Conservation (phyloP, 805 yeast species). For the Spathaspora gorwiae region DNA sequence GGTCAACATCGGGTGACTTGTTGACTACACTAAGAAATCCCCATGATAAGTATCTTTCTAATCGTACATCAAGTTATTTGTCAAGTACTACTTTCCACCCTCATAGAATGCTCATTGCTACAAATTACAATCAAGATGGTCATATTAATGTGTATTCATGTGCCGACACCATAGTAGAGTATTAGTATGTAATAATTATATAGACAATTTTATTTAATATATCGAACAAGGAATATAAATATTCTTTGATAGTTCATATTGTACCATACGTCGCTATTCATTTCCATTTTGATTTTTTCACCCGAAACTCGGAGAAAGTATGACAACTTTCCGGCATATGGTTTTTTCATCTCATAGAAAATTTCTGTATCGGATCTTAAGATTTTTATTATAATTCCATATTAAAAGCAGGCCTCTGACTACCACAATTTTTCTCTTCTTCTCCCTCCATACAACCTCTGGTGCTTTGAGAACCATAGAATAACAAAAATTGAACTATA, state of each 20-base stretch:
- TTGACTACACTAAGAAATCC: slow-evolving; percentile 58
- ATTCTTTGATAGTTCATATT: too few relatives aligned
- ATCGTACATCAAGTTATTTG: slow-evolving; percentile 49
- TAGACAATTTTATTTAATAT: neutral
- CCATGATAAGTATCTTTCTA: slow-evolving; percentile 38
- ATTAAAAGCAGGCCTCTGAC: too few relatives aligned
- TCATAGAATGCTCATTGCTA: slow-evolving; percentile 89
- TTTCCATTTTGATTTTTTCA: neutral
- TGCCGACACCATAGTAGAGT: slow-evolving; percentile 34
- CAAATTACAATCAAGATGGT: slow-evolving; percentile 74
- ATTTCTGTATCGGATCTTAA: too few relatives aligned
- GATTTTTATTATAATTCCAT: too few relatives aligned
- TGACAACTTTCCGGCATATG: too few relatives aligned
- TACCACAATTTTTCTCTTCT: too few relatives aligned
- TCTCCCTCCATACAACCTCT: too few relatives aligned
- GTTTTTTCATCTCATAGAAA: too few relatives aligned
- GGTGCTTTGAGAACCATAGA: too few relatives aligned
- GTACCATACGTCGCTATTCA: neutral
- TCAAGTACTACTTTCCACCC: slow-evolving; percentile 80
- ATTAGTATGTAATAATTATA: slow-evolving; percentile 10
- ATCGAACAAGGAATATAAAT: too few relatives aligned
- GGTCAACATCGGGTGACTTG: slow-evolving; percentile 81
- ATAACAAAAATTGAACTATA: too few relatives aligned
- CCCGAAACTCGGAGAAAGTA: neutral
- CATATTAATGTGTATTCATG: slow-evolving; percentile 56